Evolutionary conservation across 768 basidiomycete species (phyloP).

Genomic region (Amanita muscaria): DNA sequence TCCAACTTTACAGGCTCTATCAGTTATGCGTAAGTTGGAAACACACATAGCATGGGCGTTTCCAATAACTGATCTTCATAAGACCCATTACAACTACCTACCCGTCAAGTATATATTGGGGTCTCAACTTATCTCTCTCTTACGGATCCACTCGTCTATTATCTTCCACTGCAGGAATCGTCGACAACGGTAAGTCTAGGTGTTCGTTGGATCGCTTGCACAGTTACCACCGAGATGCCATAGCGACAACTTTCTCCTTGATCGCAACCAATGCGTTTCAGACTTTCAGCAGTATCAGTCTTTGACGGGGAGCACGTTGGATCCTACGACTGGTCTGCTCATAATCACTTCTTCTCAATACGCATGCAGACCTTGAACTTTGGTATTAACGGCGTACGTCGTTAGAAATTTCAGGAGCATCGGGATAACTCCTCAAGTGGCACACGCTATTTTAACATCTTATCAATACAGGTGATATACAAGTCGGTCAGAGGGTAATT

Average conservation of each 20-base stretch:
- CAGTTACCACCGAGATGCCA: too few relatives aligned
- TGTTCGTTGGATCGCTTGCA: not conserved
- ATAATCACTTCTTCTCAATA: slow-evolving; percentile 44
- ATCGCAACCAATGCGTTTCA: slow-evolving; percentile 38
- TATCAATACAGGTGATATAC: not conserved
- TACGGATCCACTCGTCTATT: slow-evolving; percentile 42
- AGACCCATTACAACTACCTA: slow-evolving; percentile 38
- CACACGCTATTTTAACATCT: too few relatives aligned
- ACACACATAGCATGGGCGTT: not conserved
- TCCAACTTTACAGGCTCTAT: slow-evolving; percentile 37
- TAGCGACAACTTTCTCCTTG: slow-evolving; percentile 43
- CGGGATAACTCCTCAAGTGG: too few relatives aligned
- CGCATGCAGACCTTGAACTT: slow-evolving; percentile 48
- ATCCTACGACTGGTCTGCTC: slow-evolving; percentile 40
- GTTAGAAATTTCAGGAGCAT: too few relatives aligned
- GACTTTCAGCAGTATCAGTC: slow-evolving; percentile 33
- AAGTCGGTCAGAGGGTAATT: not conserved
- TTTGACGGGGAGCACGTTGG: slow-evolving; percentile 36
- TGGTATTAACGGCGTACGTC: slow-evolving; percentile 37
- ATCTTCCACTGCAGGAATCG: slow-evolving; percentile 42
- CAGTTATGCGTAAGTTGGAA: slow-evolving; percentile 29
- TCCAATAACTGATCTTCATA: not conserved
- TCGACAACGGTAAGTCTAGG: slow-evolving; percentile 45
- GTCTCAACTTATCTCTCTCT: slow-evolving; percentile 47
- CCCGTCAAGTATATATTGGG: slow-evolving; percentile 48